Conservation (phyloP, 2,329 filamentous ascomycete genomes). For the Fusarium metavorans region DNA sequence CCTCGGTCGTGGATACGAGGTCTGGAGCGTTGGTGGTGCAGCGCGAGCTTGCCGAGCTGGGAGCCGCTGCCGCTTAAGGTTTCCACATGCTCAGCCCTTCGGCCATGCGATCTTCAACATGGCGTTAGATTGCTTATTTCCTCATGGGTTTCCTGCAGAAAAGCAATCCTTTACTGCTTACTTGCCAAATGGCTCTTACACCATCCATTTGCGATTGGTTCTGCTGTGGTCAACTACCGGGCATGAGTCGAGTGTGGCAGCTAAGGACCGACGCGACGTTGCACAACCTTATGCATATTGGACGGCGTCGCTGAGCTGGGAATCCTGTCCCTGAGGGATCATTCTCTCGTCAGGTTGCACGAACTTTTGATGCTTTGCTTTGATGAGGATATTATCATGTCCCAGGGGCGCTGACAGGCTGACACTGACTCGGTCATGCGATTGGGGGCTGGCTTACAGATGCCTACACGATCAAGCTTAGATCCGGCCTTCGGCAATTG, state of each 20-base stretch:
- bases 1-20: conserved; percentile 33
- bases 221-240: not conserved
- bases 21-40: conserved; percentile 18
- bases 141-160: conserved; percentile 19
- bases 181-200: conserved; percentile 7
- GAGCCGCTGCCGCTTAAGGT: conserved; percentile 15
- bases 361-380: conserved; percentile 22
- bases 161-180: conserved; percentile 1
- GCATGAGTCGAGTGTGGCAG: conserved; percentile 6
- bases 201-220: conserved; percentile 19
- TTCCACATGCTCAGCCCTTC: conserved; percentile 24
- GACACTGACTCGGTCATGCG: conserved; percentile 13
- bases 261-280: conserved; percentile 23
- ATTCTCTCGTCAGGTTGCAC: conserved; percentile 18
- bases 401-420: conserved; percentile 27
- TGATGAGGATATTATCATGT: conserved; percentile 7
- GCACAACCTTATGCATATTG: conserved; percentile 28
- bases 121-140: conserved; percentile 20
- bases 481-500: conserved; percentile 13
- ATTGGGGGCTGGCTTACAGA: conserved; percentile 3
- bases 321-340: conserved; percentile 1
- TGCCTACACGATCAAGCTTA: conserved; percentile 5
- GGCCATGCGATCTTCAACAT: conserved; percentile 7
- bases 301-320: conserved; percentile 3
- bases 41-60: conserved; percentile 9